Percentiles rank a stretch among this genome's conserved stretches.
phyloP scores from a whole-genome alignment of 257 asterid genomes.

The Knoxia roxburghii region DNA sequence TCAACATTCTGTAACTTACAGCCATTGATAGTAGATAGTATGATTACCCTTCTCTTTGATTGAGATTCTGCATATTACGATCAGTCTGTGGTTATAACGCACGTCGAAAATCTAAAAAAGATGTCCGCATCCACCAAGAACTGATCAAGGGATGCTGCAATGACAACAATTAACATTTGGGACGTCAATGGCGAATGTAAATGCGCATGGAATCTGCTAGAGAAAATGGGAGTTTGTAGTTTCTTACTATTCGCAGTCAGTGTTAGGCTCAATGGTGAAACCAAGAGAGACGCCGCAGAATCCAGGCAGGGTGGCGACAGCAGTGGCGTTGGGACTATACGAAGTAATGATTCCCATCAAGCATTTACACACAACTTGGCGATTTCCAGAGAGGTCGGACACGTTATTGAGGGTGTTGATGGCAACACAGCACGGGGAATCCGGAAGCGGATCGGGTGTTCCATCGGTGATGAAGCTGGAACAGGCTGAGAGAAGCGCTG shows the following conservation, averaged over 20 bases:
- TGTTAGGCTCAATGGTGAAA: slow-evolving; percentile 68
- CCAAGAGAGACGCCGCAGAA: slow-evolving; percentile 91
- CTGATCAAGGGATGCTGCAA: slow-evolving; percentile 15
- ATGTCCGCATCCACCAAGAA: too few relatives aligned
- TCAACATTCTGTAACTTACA: too few relatives aligned
- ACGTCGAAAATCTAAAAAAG: too few relatives aligned
- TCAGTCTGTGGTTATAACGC: too few relatives aligned
- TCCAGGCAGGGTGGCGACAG: slow-evolving; percentile 86
- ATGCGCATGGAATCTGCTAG: not conserved
- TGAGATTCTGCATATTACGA: too few relatives aligned
- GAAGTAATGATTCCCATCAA: slow-evolving; percentile 53
- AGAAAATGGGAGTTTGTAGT: not conserved
- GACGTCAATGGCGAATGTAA: too few relatives aligned
- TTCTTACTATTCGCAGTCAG: slow-evolving; percentile 78
- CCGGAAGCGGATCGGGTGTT: slow-evolving; percentile 66
- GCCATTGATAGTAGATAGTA: too few relatives aligned
- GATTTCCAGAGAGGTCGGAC: slow-evolving; percentile 41
- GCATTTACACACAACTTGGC: slow-evolving; percentile 62
- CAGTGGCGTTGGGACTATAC: slow-evolving; percentile 65
- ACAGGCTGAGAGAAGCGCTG: slow-evolving; percentile 62
- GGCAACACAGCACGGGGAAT: slow-evolving; percentile 83
- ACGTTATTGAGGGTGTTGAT: slow-evolving; percentile 48
- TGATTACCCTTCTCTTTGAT: too few relatives aligned
- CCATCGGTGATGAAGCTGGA: slow-evolving; percentile 58
- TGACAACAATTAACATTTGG: too few relatives aligned